Evolutionary conservation across 2,329 filamentous ascomycete genomes (phyloP).

Genomic region (Phialophora tarda): DNA sequence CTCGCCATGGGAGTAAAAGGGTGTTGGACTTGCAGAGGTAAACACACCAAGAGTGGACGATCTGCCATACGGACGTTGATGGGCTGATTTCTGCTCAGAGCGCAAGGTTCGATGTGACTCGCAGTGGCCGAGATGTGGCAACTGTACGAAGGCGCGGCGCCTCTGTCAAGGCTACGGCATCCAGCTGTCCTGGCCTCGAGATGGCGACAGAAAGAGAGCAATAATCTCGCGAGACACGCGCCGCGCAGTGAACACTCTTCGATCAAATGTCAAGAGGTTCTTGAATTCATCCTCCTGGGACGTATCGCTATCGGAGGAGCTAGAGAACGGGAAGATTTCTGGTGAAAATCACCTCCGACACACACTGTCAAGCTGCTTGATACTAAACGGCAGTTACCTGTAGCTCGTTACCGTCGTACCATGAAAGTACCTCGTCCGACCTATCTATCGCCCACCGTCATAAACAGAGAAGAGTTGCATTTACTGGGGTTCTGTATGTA

Average conservation of each 20-base stretch:
- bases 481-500: neutral
- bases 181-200: slow-evolving; percentile 35
- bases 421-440: neutral
- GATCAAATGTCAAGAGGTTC: neutral
- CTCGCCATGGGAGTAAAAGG: neutral
- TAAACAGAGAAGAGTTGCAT: neutral
- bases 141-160: slow-evolving; percentile 33
- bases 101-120: neutral
- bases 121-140: slow-evolving; percentile 29
- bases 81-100: neutral
- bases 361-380: neutral
- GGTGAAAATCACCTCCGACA: neutral
- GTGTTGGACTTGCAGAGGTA: neutral
- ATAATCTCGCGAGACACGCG: neutral
- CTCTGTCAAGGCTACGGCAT: slow-evolving; percentile 35
- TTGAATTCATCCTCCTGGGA: neutral
- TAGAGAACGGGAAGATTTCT: neutral
- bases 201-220: slow-evolving; percentile 32
- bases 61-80: neutral
- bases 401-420: neutral
- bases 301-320: neutral
- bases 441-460: neutral
- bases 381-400: neutral
- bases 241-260: neutral
- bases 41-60: neutral